Percentiles rank a stretch among this genome's conserved stretches.
Conservation (phyloP, 495 filamentous ascomycete genomes). For the Neurospora sp. region DNA sequence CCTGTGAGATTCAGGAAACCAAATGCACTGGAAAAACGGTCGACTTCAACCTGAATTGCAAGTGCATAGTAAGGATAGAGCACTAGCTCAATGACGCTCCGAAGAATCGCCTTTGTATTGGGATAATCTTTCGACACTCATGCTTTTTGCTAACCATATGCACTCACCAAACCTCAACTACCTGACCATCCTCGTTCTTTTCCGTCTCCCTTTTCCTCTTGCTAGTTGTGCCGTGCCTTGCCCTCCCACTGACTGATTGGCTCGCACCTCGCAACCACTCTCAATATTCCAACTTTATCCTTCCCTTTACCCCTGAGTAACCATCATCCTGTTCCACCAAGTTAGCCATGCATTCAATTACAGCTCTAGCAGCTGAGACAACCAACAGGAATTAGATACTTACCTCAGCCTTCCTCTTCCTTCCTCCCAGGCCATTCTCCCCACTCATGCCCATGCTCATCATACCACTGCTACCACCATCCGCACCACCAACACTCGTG, state of each 20-base stretch:
- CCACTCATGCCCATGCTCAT: background rate
- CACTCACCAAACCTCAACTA: background rate
- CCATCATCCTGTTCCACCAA: background rate
- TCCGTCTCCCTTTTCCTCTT: background rate
- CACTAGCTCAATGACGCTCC: background rate
- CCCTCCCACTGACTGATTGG: background rate
- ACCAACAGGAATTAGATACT: conserved; percentile 12
- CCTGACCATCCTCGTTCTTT: background rate
- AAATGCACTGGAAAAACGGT: background rate
- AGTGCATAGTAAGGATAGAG: background rate
- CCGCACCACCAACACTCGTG: conserved; percentile 28
- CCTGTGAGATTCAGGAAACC: background rate
- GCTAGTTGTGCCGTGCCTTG: background rate
- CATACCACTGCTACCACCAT: conserved; percentile 25
- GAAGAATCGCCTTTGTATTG: background rate
- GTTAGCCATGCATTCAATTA: background rate
- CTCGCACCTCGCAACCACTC: background rate
- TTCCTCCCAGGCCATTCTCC: conserved; percentile 12
- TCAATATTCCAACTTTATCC: background rate
- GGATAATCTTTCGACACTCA: background rate
- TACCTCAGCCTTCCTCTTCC: conserved; percentile 71
- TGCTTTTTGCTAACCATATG: background rate
- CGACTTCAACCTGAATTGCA: background rate
- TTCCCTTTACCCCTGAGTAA: background rate
- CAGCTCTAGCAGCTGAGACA: background rate